phyloP scores from a whole-genome alignment of 345 rosid genomes.

The Pelargonium nanum region DNA sequence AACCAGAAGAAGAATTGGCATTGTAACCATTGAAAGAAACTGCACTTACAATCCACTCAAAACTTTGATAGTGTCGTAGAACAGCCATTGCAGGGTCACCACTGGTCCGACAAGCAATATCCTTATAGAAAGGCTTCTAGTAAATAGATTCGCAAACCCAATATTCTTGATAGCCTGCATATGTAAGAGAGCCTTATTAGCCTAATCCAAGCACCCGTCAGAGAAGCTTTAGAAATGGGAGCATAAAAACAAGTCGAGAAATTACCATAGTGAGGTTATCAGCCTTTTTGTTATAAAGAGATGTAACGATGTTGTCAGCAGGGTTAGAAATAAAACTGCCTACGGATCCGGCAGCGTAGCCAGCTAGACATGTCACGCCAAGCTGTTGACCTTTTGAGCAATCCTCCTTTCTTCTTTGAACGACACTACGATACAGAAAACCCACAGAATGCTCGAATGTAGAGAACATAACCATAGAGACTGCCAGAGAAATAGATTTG shows the following conservation, averaged over 20 bases:
- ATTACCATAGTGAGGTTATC: constrained; percentile 10
- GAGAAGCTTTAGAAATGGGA: no score
- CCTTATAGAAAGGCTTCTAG: constrained; percentile 60
- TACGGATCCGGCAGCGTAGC: constrained; percentile 38
- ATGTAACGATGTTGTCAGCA: constrained; percentile 43
- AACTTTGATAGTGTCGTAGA: constrained; percentile 50
- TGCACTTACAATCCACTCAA: constrained; percentile 53
- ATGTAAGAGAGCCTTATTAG: constrained; percentile 7
- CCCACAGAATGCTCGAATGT: constrained; percentile 45
- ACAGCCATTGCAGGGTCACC: constrained; percentile 49
- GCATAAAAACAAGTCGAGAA: not conserved
- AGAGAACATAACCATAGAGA: constrained; percentile 48
- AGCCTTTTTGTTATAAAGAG: constrained; percentile 49
- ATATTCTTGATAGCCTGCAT: constrained; percentile 53
- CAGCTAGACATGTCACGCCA: constrained; percentile 43
- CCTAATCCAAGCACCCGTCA: not conserved
- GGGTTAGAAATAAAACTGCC: constrained; percentile 51
- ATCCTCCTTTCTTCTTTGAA: constrained; percentile 32
- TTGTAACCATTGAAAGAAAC: not conserved
- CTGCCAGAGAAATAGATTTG: constrained; percentile 21
- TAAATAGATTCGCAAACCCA: constrained; percentile 44
- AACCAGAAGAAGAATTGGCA: no score
- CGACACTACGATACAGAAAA: constrained; percentile 19
- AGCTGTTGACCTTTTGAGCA: constrained; percentile 42
- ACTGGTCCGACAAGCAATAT: constrained; percentile 50